phyloP scores from a whole-genome alignment of 768 basidiomycete species.

The Lepiota subincarnata region DNA sequence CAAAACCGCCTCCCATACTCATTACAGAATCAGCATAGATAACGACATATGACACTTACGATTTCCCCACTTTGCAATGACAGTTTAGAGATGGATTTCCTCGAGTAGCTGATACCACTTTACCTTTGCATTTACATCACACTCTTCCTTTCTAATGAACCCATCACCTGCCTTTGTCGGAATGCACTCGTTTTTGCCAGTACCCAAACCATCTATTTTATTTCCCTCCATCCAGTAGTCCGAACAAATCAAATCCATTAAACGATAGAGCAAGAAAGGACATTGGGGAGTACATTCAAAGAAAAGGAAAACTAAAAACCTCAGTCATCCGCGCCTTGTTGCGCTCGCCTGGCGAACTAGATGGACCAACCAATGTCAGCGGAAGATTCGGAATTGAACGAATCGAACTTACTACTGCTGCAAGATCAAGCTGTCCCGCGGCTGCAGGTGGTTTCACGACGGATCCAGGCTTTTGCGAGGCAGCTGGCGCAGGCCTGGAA shows the following conservation, averaged over 20 bases:
- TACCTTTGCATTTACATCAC: neutral
- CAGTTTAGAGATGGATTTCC: neutral
- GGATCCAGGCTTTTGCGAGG: constrained; percentile 36
- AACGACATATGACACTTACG: neutral
- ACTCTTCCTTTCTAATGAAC: neutral
- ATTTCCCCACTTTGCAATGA: neutral
- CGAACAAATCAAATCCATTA: neutral
- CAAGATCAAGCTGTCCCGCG: constrained; percentile 70
- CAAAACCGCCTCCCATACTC: constrained; percentile 33
- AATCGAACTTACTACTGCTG: constrained; percentile 64
- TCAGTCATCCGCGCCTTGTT: constrained; percentile 49
- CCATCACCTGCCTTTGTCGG: neutral
- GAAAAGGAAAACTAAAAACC: neutral
- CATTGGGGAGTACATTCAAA: neutral
- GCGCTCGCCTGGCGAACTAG: constrained; percentile 78
- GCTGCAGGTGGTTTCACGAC: constrained; percentile 38
- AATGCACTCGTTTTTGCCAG: neutral
- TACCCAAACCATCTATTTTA: constrained; percentile 2
- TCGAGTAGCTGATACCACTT: constrained; percentile 1
- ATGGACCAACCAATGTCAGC: constrained; percentile 3
- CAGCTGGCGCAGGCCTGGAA: constrained; percentile 41
- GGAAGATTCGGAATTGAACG: constrained; percentile 3
- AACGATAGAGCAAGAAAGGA: neutral
- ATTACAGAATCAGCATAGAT: constrained; percentile 30
- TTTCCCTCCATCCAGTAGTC: neutral